Evolutionary conservation across 352 stramenopile genomes (phyloP), one percentile per base, ranked within the genome.

Genomic region (Globisporangium iwayamae): DNA sequence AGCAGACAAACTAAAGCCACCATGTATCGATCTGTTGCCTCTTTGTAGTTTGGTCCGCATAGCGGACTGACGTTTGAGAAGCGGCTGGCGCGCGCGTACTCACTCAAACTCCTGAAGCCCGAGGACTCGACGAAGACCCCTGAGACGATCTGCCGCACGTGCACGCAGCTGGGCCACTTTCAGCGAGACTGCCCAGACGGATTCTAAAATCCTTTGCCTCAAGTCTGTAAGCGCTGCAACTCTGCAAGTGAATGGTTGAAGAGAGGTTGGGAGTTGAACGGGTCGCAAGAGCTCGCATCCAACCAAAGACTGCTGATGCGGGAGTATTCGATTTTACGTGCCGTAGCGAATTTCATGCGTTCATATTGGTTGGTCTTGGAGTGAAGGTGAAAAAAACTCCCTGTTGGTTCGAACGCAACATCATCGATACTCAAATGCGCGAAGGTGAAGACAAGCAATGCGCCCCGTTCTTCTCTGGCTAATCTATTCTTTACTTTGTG

Each of bases 51-150:
- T 34, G 83, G 83, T 8, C 78, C 79, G 34, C 71, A 87, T 48
- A 90, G 80, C 43, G 83, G 83, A 6, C 41, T 88, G 32, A 85
- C 79, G 16, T 90, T 75, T 60, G 78, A 89, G 48, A 75, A 67
- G 57, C 75, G 83, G 9, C 45, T 91, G 57, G 51, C 76, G 22
- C 73, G 77, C 55, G 81, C 83, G 47, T 90, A 89, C 56, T 79
- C 72, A n/a, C 72, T 88, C 54, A 66, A 78, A 10, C 66, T 81
- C 4, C 62, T 91, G 14, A 32, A 64, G 18, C 58, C 68, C 43
- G 81, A 85, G 62, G 39, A 60, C 32, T 10, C n/a, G 28, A 70
- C 47, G 28, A 71, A 53, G 68, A 28, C 5, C 1, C 62, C 67
- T 13, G 60, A 75, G 45, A 56, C 65, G 10, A 91, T 90, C 36